Evolutionary conservation across 192 early-diverging fungal species (phyloP).

Genomic region (Coemansia asiatica): DNA sequence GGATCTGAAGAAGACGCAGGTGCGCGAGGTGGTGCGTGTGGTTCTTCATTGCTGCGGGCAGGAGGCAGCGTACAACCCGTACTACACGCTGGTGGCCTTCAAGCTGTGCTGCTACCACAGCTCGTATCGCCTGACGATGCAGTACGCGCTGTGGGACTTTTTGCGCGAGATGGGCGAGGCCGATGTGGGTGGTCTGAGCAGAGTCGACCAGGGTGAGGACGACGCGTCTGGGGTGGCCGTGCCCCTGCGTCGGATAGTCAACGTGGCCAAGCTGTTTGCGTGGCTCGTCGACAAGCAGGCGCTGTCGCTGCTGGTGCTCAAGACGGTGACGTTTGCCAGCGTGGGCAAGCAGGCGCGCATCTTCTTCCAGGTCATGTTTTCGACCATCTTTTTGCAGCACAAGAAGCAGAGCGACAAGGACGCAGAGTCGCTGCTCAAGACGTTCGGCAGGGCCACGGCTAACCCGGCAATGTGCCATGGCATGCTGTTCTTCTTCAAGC

Average conservation of each 20-base stretch:
- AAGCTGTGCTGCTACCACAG: constrained; percentile 75
- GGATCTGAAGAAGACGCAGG: constrained; percentile 84
- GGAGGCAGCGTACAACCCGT: constrained; percentile 91
- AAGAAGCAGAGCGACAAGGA: constrained; percentile 56
- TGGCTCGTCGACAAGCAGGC: constrained; percentile 69
- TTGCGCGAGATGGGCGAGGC: constrained; percentile 79
- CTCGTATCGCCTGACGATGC: constrained; percentile 86
- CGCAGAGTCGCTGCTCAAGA: constrained; percentile 55
- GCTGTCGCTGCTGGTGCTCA: constrained; percentile 70
- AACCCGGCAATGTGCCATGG: constrained; percentile 78
- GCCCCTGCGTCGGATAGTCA: constrained; percentile 72
- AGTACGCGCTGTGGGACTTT: constrained; percentile 95
- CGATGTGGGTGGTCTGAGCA: constrained; percentile 72
- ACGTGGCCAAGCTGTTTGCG: constrained; percentile 85
- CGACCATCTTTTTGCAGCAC: constrained; percentile 67
- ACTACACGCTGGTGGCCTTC: constrained; percentile 83
- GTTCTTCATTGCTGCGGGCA: constrained; percentile 85
- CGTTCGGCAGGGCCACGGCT: constrained; percentile 59
- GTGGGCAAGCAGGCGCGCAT: constrained; percentile 59
- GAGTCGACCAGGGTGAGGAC: constrained; percentile 23
- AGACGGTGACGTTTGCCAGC: constrained; percentile 73
- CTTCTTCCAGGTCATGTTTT: constrained; percentile 73
- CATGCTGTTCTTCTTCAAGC: constrained; percentile 79
- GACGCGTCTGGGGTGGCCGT: constrained; percentile 55
- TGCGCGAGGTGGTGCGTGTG: constrained; percentile 93